Percentiles rank a stretch among this genome's conserved stretches.
Evolutionary conservation across 164 flowering plant species (phyloP).

Genomic region (Euptelea pleiosperma): DNA sequence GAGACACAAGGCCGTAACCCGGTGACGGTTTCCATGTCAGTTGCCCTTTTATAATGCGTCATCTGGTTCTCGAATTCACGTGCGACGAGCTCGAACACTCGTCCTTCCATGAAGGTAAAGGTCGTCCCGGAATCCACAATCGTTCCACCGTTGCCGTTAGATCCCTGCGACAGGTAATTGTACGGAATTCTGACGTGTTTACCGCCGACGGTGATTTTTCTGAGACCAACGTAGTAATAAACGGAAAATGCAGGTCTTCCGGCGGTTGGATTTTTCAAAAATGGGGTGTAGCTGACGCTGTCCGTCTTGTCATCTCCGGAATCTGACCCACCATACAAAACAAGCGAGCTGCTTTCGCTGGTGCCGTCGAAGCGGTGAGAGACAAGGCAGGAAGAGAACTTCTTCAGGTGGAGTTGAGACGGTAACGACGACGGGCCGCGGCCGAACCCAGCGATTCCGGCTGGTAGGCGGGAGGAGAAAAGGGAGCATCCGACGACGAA

Average conservation of each 20-base stretch:
- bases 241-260: constrained; percentile 33
- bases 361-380: constrained; percentile 67
- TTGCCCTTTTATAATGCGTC: constrained; percentile 34
- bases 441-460: constrained; percentile 65
- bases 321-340: constrained; percentile 27
- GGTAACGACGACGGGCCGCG: constrained; percentile 54
- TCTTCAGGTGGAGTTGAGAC: constrained; percentile 39
- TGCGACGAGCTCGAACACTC: constrained; percentile 42
- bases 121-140: constrained; percentile 79
- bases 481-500: constrained; percentile 60
- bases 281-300: constrained; percentile 55
- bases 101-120: constrained; percentile 64
- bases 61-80: constrained; percentile 47
- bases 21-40: constrained; percentile 31
- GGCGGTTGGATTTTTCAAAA: constrained; percentile 40
- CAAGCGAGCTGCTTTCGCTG: constrained; percentile 36
- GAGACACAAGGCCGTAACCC: constrained; percentile 65
- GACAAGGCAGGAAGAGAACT: constrained; percentile 57
- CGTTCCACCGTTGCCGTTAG: constrained; percentile 68
- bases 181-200: constrained; percentile 50
- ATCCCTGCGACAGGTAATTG: constrained; percentile 35
- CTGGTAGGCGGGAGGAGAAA: constrained; percentile 42
- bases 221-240: constrained; percentile 57
- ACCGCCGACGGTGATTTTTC: constrained; percentile 55
- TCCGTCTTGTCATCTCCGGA: constrained; percentile 22